Base-by-base conservation (phyloP, 306 rosid genomes). In the Oemleria cerasiformis region DNA sequence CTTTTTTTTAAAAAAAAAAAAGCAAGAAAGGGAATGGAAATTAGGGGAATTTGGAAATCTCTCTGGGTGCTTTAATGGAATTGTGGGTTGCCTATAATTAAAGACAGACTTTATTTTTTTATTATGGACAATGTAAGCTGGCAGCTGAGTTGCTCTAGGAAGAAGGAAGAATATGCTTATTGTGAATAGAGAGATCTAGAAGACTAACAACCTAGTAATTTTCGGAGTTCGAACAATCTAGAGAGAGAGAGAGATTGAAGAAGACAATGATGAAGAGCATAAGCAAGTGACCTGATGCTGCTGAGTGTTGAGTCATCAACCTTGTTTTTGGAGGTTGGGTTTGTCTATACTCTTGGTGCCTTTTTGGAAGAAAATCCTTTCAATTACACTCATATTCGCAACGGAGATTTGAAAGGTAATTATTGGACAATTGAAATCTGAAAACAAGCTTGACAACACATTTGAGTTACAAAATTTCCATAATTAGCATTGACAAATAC, bases 141-240 rank as follows among this genome's bases (percentile, higher is more conserved):
- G 36, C 21, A 4, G 48, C 8, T 42, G 72, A 39, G 19, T 64
- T 55, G 73, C 68, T 53, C 16, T 9, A 14, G 9, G 71, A 40
- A 57, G 23, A 62, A 59, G 20, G 62, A 60, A 72, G 50, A 59
- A 70, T 67, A 78, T 54, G 44, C 61, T n/a, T 21, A 8, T 20
- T 55, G 16, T 4, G 9, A 55, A 58, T 58, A n/a, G 86, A 86
- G 89, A 87, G 75, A 84, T 86, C 88, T 78, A 69, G 92, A 89
- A 83, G 82, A 73, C 78, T 78, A 25, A 40, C 39, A 71, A 53
- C 19, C 34, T 20, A 56, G 30, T 4, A 17, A 54, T 14, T 55
- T 1, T 14, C 12, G 50, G 38, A 2, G 59, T 7, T 5, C 0
- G 4, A 34, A 50, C 55, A 7, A 50, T 50, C 10, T 0, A 47